Base-by-base conservation (phyloP, 2,329 filamentous ascomycete species). In the Fusarium verticillioides region DNA sequence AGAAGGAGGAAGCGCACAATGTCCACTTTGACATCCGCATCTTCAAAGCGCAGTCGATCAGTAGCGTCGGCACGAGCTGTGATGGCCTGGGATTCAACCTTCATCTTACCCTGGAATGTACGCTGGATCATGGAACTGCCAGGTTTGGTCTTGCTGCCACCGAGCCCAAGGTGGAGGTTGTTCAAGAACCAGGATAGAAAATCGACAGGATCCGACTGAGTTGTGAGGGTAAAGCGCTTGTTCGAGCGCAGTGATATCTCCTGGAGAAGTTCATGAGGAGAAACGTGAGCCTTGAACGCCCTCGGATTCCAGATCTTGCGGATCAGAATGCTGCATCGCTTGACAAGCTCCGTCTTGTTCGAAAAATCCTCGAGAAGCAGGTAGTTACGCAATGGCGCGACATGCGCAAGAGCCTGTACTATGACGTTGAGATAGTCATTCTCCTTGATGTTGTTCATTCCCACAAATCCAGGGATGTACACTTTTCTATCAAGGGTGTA, bases 361-460 rank as follows among this genome's bases (percentile, higher is more conserved):
- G 87, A 87, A 58, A 98, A 92, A 75, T 97, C 89, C 79, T 97
- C 94, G 3, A 98, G 89, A 78, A 99, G 91, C 80, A 98, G 91
- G 84, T 91, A 98, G 81, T 98, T 98, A 39, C 96, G 91, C 75
- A 99, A 86, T 8, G 96, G 96, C 26, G 91, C 86, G 32, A 98
- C 94, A 82, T 99, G 96, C 6, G 96, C 92, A 42, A 99, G 88
- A 11, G 95, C 92, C 82, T 99, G 96, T 54, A 97, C 92, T 7
- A 98, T 90, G 32, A 97, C 96, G 80, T 99, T 99, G 79, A 98
- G 89, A 84, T 99, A 99, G 85, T 99, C 96, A 84, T 99, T 99
- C 66, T 96, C 94, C 83, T 99, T 99, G 87, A 99, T 98, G 84
- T 99, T 99, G 87, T 99, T 99, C 94, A 99, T 97, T 75, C 96